Evolutionary conservation across 2,329 filamentous ascomycete species (phyloP).

Genomic region (Nannizziopsis arthrosporioides): DNA sequence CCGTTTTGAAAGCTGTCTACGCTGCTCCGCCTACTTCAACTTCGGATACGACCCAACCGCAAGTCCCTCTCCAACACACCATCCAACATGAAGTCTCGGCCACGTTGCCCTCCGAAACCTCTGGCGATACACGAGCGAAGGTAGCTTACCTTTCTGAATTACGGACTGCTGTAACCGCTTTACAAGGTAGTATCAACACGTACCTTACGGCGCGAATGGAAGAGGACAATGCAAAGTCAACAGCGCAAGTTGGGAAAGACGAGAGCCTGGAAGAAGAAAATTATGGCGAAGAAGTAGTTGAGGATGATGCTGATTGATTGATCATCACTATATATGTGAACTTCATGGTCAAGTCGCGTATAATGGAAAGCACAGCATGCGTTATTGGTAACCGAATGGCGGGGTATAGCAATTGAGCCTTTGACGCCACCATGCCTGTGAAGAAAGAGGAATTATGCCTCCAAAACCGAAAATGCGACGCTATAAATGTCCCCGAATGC

Average conservation of each 20-base stretch:
- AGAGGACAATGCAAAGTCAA: conserved; percentile 41
- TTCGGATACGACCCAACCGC: neutral
- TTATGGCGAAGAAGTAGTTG: conserved; percentile 71
- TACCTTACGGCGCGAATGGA: conserved; percentile 53
- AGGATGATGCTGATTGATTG: conserved; percentile 39
- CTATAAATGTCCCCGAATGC: no score
- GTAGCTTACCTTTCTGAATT: conserved; percentile 44
- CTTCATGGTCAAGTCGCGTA: neutral
- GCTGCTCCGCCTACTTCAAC: conserved; percentile 19
- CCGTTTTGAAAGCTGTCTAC: conserved; percentile 18
- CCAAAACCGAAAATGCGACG: neutral
- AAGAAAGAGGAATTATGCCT: neutral
- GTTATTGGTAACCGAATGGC: no score
- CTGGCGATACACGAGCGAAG: conserved; percentile 31
- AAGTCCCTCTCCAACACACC: conserved; percentile 20
- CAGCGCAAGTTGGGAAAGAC: conserved; percentile 20
- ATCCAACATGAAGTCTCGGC: conserved; percentile 26
- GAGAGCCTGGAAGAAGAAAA: conserved; percentile 42
- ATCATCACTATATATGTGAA: neutral
- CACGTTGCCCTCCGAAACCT: conserved; percentile 10
- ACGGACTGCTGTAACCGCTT: conserved; percentile 36
- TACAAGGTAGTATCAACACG: conserved; percentile 49
- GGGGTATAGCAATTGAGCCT: no score
- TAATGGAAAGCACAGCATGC: neutral
- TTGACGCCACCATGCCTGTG: neutral